Base-by-base conservation (phyloP, 768 basidiomycete genomes). In the Mycena alexandri region DNA sequence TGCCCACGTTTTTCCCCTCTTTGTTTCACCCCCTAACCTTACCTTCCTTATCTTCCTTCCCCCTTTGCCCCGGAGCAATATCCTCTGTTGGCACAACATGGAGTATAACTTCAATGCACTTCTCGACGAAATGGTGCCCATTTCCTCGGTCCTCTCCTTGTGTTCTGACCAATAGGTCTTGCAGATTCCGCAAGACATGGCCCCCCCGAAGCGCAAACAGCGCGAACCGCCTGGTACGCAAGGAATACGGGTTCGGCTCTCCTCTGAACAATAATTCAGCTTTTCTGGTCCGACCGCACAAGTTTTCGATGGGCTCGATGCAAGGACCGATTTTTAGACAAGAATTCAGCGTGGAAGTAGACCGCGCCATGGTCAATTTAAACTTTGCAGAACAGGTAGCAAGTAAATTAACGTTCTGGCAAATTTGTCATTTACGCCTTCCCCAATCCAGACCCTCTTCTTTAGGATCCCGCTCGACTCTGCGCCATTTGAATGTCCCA, bases 241-340 rank as follows among this genome's bases (percentile, higher is more conserved):
- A 17, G 12, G 8, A 9, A 46, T 24, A 9, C 2, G 19, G 10
- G 2, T 5, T 0, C 5, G 33, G 2, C 3, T 19, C 0, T n/a
- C 36, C 21, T 43, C 57, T 60, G 52, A 54, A 8, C 12, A 3
- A 2, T 6, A 7, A 17, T 46, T 29, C n/a, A 71, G 70, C 63
- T 11, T 71, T 71, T n/a, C 29, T 5, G 9, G 38, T 71, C 11
- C 41, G 22, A 8, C 70, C 70, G 17, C 44, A 59, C 3, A 9
- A 6, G 24, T 71, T 71, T 29, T 43, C 66, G 5, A 71, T 71
- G 65, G 70, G 70, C n/a, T 67, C 70, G 5, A 57, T 52, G 24
- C 66, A 71, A 22, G 62, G 62, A 3, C 46, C 62, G 4, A n/a
- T 67, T 5, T 71, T 67, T 34, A 60, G 46, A 29, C 38, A 71